These are phyloP conservation scores for Ceratocystis huliohia DNA, from an alignment of 2,329 filamentous ascomycete species.

Conservation along the genomic window DNA sequence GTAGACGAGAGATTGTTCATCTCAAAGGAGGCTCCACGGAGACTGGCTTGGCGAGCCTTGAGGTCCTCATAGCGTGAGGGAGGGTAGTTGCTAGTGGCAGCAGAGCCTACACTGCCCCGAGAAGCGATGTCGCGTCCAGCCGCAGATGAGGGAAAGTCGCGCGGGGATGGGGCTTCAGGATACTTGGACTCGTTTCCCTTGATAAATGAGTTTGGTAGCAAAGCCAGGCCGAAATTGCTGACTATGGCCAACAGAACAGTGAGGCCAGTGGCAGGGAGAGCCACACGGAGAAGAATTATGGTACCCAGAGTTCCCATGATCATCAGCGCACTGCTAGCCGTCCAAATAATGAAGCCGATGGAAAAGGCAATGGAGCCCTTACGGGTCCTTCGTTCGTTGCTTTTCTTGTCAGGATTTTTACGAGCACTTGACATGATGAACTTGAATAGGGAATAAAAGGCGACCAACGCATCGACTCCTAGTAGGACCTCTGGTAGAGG, in stretches of 20 bases:
- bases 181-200: conserved; percentile 15
- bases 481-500: conserved; percentile 35
- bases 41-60: conserved; percentile 28
- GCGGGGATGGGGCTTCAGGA: conserved; percentile 22
- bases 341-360: conserved; percentile 40
- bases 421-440: conserved; percentile 28
- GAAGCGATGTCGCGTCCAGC: conserved; percentile 5
- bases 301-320: conserved; percentile 36
- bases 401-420: conserved; percentile 26
- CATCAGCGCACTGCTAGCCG: conserved; percentile 40
- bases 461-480: conserved; percentile 36
- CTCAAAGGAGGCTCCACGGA: background rate
- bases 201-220: conserved; percentile 27
- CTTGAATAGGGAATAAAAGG: conserved; percentile 30
- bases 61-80: conserved; percentile 39
- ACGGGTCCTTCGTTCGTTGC: conserved; percentile 27
- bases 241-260: conserved; percentile 33
- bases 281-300: conserved; percentile 35
- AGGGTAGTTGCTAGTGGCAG: conserved; percentile 34
- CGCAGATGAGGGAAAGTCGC: conserved; percentile 22
- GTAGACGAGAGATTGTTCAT: conserved; percentile 13
- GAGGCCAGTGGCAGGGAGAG: conserved; percentile 40
- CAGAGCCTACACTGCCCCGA: conserved; percentile 30
- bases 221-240: conserved; percentile 31
- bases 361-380: conserved; percentile 34